Conservation (phyloP, 345 rosid genomes). For the Ceriops decandra region DNA sequence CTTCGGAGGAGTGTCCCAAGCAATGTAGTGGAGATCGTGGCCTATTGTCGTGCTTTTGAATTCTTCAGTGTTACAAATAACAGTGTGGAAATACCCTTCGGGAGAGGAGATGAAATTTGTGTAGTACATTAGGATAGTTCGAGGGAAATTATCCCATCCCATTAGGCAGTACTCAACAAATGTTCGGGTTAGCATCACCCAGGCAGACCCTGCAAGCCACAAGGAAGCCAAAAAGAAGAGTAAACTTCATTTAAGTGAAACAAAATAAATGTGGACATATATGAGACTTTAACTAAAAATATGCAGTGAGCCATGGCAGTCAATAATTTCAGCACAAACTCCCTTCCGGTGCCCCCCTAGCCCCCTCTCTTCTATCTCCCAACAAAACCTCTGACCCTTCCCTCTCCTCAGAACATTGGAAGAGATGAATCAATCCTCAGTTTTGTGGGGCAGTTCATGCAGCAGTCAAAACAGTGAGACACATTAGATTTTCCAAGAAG, state of each 20-base stretch:
- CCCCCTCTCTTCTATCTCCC: no score
- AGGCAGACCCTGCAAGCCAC: constrained; percentile 67
- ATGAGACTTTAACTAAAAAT: no score
- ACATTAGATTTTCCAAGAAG: no score
- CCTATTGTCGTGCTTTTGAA: constrained; percentile 59
- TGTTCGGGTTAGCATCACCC: constrained; percentile 67
- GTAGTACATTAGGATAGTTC: constrained; percentile 80
- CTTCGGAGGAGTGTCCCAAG: constrained; percentile 95
- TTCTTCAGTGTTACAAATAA: constrained; percentile 66
- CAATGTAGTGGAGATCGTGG: constrained; percentile 91
- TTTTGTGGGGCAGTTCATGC: no score
- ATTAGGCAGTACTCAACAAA: constrained; percentile 80
- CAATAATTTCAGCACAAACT: no score
- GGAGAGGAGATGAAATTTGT: constrained; percentile 85
- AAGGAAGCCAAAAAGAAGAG: constrained; percentile 4
- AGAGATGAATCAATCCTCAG: no score
- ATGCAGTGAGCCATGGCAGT: no score
- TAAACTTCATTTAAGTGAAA: background rate
- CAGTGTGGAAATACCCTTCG: constrained; percentile 96
- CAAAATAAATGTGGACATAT: no score
- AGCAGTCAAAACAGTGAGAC: no score
- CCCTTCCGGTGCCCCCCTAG: no score
- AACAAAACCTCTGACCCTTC: no score
- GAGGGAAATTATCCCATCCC: constrained; percentile 89
- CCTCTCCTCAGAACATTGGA: no score